Percentiles rank a stretch among this genome's conserved stretches.
These are phyloP conservation scores for Rostrohypoxylon terebratum DNA, from an alignment of 495 filamentous ascomycete species.

Conservation along the genomic window DNA sequence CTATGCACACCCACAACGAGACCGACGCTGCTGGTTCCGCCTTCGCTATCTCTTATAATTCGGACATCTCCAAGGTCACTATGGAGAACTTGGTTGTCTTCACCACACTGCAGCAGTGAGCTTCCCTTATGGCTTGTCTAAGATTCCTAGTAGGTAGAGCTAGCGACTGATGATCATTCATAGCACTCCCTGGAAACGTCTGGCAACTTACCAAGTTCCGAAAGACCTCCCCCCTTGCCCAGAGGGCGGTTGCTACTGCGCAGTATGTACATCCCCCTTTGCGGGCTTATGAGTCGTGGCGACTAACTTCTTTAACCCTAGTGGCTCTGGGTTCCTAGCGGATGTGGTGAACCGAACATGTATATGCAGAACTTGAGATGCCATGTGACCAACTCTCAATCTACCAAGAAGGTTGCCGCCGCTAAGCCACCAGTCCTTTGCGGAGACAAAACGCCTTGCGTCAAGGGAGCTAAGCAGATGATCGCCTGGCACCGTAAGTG, in stretches of 20 bases:
- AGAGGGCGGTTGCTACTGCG: constrained; percentile 64
- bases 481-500: constrained; percentile 60
- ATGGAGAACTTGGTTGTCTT: constrained; percentile 67
- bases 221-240: constrained; percentile 62
- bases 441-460: constrained; percentile 58
- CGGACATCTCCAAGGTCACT: constrained; percentile 58
- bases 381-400: constrained; percentile 61
- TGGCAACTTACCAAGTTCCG: constrained; percentile 62
- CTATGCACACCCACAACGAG: constrained; percentile 60
- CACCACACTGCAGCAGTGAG: constrained; percentile 57
- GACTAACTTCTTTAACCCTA: neutral
- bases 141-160: neutral
- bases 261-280: constrained; percentile 29
- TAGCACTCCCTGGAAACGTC: constrained; percentile 64
- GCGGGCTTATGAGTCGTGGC: neutral
- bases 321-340: constrained; percentile 68
- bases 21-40: constrained; percentile 62
- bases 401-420: constrained; percentile 53
- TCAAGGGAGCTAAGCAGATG: constrained; percentile 67
- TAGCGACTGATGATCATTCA: neutral
- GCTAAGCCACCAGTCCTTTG: constrained; percentile 61
- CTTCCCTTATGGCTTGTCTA: neutral
- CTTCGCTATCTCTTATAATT: constrained; percentile 66
- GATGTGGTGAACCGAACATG: constrained; percentile 62
- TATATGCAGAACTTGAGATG: constrained; percentile 69